These are phyloP conservation scores for Podaxis rugospora DNA, from an alignment of 768 basidiomycete genomes.

Conservation along the genomic window DNA sequence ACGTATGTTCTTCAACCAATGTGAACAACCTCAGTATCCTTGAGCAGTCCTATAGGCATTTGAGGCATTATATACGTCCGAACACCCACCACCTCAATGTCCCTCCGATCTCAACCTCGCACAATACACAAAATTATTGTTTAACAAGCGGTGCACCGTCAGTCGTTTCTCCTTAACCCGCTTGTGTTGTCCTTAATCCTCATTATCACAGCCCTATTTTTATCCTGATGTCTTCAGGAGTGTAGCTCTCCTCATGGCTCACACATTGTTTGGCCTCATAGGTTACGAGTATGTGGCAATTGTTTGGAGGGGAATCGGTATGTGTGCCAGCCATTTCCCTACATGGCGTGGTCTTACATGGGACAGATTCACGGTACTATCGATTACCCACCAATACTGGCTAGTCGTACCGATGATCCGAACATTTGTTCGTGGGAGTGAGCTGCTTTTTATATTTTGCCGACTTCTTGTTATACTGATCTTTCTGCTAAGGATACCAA, in stretches of 20 bases:
- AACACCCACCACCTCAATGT: constrained; percentile 19
- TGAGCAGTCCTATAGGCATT: not conserved
- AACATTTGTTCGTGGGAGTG: constrained; percentile 4
- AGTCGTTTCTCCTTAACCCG: not conserved
- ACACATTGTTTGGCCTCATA: constrained; percentile 5
- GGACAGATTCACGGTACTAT: not conserved
- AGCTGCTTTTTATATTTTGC: not conserved
- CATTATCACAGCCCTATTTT: not conserved
- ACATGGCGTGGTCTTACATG: not conserved
- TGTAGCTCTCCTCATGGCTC: constrained; percentile 7
- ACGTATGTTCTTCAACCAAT: constrained; percentile 14
- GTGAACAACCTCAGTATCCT: constrained; percentile 19
- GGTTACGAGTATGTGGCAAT: constrained; percentile 1
- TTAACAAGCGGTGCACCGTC: constrained; percentile 17
- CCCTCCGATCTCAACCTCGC: constrained; percentile 28
- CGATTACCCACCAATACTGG: not conserved
- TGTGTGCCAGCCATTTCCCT: not conserved
- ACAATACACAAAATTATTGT: constrained; percentile 31
- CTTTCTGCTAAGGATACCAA: not conserved
- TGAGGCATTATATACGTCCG: constrained; percentile 3
- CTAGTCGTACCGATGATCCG: not conserved
- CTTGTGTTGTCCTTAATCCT: not conserved
- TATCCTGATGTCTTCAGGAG: not conserved
- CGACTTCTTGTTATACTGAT: not conserved
- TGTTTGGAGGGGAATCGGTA: constrained; percentile 1